Percentiles rank a stretch among this genome's conserved stretches.
phyloP scores from a whole-genome alignment of 2,329 filamentous ascomycete species.

The Dothistroma septosporum region DNA sequence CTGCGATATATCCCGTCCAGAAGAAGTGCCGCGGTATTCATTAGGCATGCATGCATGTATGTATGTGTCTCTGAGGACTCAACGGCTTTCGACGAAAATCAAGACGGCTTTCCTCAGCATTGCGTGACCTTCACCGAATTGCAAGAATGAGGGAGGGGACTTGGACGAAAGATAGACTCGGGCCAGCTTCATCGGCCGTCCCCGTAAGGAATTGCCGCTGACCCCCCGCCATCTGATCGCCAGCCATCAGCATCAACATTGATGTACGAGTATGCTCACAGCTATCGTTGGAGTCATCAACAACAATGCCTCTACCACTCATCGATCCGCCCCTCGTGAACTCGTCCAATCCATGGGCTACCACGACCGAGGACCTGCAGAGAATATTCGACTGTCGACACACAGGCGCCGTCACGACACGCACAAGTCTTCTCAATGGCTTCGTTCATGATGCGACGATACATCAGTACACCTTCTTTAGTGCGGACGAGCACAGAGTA shows the following conservation, averaged over 20 bases:
- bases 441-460: slow-evolving; percentile 58
- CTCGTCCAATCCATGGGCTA: slow-evolving; percentile 73
- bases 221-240: background rate
- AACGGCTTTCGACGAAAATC: too few relatives aligned
- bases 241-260: background rate
- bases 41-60: too few relatives aligned
- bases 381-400: slow-evolving; percentile 57
- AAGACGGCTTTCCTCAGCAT: too few relatives aligned
- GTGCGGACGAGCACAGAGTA: slow-evolving; percentile 39
- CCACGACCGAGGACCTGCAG: slow-evolving; percentile 57
- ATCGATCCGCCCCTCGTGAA: slow-evolving; percentile 68
- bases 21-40: too few relatives aligned
- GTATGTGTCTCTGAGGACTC: too few relatives aligned
- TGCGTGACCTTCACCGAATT: too few relatives aligned
- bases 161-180: too few relatives aligned
- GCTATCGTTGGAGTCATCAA: background rate
- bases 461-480: slow-evolving; percentile 66
- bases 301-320: slow-evolving; percentile 38
- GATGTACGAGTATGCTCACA: background rate
- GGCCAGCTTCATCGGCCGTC: too few relatives aligned
- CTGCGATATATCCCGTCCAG: too few relatives aligned
- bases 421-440: slow-evolving; percentile 62
- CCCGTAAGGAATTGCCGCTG: too few relatives aligned
- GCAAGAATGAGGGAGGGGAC: too few relatives aligned
- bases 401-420: slow-evolving; percentile 70